Evolutionary conservation across 306 rosid genomes (phyloP).

Genomic region (Luffa acutangula): DNA sequence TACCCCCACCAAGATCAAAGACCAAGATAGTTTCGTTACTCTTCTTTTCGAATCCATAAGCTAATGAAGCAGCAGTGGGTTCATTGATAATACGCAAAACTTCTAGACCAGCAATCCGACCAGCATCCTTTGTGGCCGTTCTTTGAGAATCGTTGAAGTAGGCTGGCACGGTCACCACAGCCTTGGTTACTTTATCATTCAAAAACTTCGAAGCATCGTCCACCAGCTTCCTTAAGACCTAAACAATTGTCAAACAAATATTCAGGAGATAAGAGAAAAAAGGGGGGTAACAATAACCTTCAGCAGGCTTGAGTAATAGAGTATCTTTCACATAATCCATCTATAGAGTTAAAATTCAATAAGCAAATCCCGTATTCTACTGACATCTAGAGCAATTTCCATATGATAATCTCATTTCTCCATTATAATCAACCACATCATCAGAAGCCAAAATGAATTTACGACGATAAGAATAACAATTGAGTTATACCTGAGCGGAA

Average conservation of each 20-base stretch:
- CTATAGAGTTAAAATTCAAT: background rate
- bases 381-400: background rate
- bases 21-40: conserved; percentile 91
- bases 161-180: conserved; percentile 96
- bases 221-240: conserved; percentile 93
- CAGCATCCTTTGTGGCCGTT: conserved; percentile 98
- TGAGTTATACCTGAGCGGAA: conserved; percentile 63
- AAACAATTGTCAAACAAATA: background rate
- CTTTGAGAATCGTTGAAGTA: conserved; percentile 99
- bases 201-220: conserved; percentile 95
- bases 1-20: conserved; percentile 98
- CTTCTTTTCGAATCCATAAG: conserved; percentile 92
- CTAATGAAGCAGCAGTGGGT: conserved; percentile 94
- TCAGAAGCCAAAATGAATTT: background rate
- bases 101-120: conserved; percentile 91
- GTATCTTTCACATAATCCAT: background rate
- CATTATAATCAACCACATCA: background rate
- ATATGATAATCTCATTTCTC: background rate
- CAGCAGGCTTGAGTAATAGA: background rate
- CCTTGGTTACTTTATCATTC: conserved; percentile 93
- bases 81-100: conserved; percentile 93
- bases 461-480: background rate
- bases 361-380: background rate
- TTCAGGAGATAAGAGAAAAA: background rate
- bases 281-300: too few species aligned